These are phyloP conservation scores for Mrakia frigida DNA, from an alignment of 768 basidiomycete genomes.

Conservation along the genomic window DNA sequence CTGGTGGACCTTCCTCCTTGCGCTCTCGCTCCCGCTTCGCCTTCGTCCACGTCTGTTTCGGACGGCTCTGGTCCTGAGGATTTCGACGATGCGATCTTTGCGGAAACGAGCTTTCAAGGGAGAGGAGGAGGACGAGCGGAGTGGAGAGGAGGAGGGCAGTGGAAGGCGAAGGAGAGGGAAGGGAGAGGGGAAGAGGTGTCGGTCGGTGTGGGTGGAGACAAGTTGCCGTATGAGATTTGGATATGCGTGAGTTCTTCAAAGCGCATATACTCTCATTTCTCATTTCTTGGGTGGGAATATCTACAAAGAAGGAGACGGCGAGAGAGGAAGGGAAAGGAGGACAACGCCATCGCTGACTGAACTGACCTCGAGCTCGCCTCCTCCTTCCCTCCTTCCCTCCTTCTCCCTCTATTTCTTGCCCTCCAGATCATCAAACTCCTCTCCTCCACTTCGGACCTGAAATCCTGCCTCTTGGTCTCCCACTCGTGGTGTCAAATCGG, in stretches of 20 bases:
- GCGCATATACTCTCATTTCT: background rate
- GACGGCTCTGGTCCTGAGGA: conserved; percentile 13
- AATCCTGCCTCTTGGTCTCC: conserved; percentile 70
- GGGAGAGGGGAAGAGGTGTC: background rate
- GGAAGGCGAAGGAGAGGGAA: background rate
- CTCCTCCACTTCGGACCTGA: conserved; percentile 61
- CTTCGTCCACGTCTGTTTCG: conserved; percentile 24
- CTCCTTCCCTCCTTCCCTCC: background rate
- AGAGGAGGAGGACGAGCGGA: too few relatives aligned
- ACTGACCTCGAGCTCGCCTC: background rate
- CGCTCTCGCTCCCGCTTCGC: conserved; percentile 16
- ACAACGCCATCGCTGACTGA: background rate
- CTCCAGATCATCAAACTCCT: conserved; percentile 77
- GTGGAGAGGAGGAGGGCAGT: background rate
- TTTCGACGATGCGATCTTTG: conserved; percentile 2
- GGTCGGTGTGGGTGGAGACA: conserved; percentile 11
- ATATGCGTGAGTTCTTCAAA: conserved; percentile 20
- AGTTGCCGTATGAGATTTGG: conserved; percentile 29
- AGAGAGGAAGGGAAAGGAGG: background rate
- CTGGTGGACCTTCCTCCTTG: background rate
- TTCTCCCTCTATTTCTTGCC: background rate
- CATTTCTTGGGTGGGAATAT: background rate
- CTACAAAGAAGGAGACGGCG: too few relatives aligned
- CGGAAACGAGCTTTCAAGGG: background rate
- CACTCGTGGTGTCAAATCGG: conserved; percentile 93